Evolutionary conservation across 164 flowering plant species (phyloP), one percentile per base, ranked within the genome.

Genomic region (Stephania yunnanensis): DNA sequence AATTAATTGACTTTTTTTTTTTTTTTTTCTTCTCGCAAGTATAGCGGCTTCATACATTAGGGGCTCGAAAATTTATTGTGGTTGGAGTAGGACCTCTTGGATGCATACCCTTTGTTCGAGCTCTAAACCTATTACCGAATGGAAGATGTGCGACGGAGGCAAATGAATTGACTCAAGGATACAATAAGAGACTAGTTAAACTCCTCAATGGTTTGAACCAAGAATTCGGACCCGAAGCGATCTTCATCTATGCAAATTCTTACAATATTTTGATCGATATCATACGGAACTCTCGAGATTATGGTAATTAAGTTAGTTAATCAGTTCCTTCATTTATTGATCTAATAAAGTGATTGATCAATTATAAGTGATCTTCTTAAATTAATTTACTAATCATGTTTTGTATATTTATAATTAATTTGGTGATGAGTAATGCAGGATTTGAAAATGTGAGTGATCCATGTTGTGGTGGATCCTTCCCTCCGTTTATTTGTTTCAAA

Each of bases 21-120:
- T 25, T 25, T 25, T 25, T 25, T 25, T 25, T 0, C 25, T 25
- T 25, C 25, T 3, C 13, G 13, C 53, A 48, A 48, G 10, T 48
- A 30, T 73, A 90, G 95, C 71, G 87, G 69, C 77, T 91, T 46
- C 82, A 88, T 29, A 58, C 76, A 45, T 55, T 88, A 52, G 95
- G 93, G 46, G 90, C 87, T 11, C 81, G 90, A 61, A 89, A 89
- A 67, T 76, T 88, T 69, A 42, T 86, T 4, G 85, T 91, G 8
- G 90, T 84, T 1, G 90, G 85, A 6, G 74, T 88, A 55, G 93
- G 95, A 58, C 95, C 92, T 1, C 85, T 91, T 3, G 95, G 95
- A 15, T 91, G 93, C 87, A 87, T 91, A 71, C 95, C 95, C 1
- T 86, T 86, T 78, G 84, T 87, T 48, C 88, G 92, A 0, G 87